phyloP scores from a whole-genome alignment of 176 grass and related monocot genomes.

The Metroxylon sagu region DNA sequence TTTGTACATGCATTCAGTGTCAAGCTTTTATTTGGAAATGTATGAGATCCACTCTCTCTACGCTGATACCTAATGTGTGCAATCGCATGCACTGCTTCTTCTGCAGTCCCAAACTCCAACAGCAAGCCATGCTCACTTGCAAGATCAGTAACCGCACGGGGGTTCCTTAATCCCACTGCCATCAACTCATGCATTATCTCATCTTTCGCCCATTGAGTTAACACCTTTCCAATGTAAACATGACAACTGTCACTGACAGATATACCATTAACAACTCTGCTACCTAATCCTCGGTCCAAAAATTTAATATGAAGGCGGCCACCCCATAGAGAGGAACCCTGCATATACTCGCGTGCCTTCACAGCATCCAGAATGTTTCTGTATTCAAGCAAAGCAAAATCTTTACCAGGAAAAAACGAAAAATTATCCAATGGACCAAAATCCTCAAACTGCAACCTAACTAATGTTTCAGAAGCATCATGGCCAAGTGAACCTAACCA shows the following conservation, averaged over 20 bases:
- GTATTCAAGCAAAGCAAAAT: slow-evolving; percentile 69
- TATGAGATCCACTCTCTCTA: slow-evolving; percentile 11
- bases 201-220: slow-evolving; percentile 58
- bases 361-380: slow-evolving; percentile 62
- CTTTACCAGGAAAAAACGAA: slow-evolving; percentile 44
- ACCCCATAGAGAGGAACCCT: slow-evolving; percentile 68
- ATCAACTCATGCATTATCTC: slow-evolving; percentile 64
- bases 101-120: slow-evolving; percentile 65
- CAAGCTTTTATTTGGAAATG: slow-evolving; percentile 6
- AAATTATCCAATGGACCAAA: slow-evolving; percentile 62
- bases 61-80: slow-evolving; percentile 42
- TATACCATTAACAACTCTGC: slow-evolving; percentile 48
- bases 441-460: slow-evolving; percentile 72
- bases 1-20: neutral
- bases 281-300: slow-evolving; percentile 69
- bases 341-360: slow-evolving; percentile 66
- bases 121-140: slow-evolving; percentile 61
- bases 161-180: slow-evolving; percentile 42
- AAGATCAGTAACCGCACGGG: slow-evolving; percentile 42
- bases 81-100: slow-evolving; percentile 75
- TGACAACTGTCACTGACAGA: slow-evolving; percentile 68
- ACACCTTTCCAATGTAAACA: slow-evolving; percentile 70
- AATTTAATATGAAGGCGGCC: slow-evolving; percentile 68
- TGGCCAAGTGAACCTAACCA: slow-evolving; percentile 59
- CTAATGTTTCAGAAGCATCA: slow-evolving; percentile 39